These are phyloP conservation scores for Populus hybrid DNA, from an alignment of 441 rosid species.

Conservation along the genomic window DNA sequence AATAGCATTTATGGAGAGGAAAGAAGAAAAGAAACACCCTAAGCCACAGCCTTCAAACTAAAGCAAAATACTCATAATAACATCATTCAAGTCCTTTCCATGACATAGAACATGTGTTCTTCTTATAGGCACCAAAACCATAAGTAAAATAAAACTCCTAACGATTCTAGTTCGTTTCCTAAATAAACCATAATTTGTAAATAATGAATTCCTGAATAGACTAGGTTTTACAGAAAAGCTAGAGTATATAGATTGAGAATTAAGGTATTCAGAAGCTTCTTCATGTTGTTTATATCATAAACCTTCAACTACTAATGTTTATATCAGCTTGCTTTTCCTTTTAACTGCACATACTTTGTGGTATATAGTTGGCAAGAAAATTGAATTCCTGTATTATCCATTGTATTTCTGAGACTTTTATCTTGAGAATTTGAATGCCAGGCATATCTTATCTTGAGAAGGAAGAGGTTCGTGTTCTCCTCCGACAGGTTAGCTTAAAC, in stretches of 20 bases:
- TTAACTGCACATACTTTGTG: background rate
- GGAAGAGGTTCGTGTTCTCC: constrained; percentile 92
- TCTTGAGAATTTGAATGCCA: constrained; percentile 27
- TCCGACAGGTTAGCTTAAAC: constrained; percentile 63
- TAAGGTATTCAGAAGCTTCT: background rate
- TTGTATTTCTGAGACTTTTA: constrained; percentile 16
- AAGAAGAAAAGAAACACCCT: too few species aligned
- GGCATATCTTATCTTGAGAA: constrained; percentile 88
- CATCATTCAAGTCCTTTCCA: background rate
- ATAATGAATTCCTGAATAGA: background rate
- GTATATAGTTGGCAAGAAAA: background rate
- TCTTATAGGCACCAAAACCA: background rate
- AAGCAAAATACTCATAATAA: background rate
- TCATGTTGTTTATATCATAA: background rate
- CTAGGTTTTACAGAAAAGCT: background rate
- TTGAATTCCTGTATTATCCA: constrained; percentile 5
- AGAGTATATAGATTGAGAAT: background rate
- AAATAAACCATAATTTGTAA: too few species aligned
- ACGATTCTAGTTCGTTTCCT: background rate
- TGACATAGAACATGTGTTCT: background rate
- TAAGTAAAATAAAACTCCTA: background rate
- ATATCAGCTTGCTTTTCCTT: background rate
- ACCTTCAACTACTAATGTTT: background rate
- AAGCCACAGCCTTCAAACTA: background rate
- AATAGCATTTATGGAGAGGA: too few species aligned